A percentile compares a stretch with the other conserved stretches of the same genome.
Conservation (phyloP, 2,329 filamentous ascomycete genomes). For the Endothia cerciana region DNA sequence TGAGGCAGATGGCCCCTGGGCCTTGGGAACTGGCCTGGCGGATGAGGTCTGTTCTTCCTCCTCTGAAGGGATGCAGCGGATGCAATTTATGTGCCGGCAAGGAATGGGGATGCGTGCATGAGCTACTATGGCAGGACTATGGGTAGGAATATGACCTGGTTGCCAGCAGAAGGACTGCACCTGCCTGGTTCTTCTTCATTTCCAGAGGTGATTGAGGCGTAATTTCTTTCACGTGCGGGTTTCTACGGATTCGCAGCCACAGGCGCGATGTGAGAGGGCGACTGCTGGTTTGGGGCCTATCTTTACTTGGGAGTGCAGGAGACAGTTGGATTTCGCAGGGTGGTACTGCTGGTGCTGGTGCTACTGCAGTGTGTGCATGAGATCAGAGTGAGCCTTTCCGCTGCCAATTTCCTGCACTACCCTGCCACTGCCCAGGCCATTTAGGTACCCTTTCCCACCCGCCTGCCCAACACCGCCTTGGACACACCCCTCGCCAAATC, state of each 20-base stretch:
- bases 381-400: conserved; percentile 4
- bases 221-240: background rate
- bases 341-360: conserved; percentile 18
- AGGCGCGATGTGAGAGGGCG: background rate
- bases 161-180: background rate
- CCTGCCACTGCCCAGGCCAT: background rate
- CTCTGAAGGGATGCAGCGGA: background rate
- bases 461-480: conserved; percentile 7
- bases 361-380: conserved; percentile 27
- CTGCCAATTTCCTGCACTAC: conserved; percentile 12
- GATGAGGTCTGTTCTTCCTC: background rate
- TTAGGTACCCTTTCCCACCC: conserved; percentile 25
- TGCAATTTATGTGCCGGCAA: background rate
- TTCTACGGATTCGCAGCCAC: background rate
- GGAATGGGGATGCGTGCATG: background rate
- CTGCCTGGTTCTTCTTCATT: too few species aligned
- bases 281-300: background rate
- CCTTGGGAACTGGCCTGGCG: background rate
- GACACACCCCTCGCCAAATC: conserved; percentile 10
- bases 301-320: background rate
- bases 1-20: conserved; percentile 2
- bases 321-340: conserved; percentile 1
- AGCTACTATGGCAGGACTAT: too few species aligned
- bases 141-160: conserved; percentile 23
- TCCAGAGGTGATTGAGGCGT: too few species aligned